Conservation (phyloP, 208 protist species). For the Trypanosoma rangeli region DNA sequence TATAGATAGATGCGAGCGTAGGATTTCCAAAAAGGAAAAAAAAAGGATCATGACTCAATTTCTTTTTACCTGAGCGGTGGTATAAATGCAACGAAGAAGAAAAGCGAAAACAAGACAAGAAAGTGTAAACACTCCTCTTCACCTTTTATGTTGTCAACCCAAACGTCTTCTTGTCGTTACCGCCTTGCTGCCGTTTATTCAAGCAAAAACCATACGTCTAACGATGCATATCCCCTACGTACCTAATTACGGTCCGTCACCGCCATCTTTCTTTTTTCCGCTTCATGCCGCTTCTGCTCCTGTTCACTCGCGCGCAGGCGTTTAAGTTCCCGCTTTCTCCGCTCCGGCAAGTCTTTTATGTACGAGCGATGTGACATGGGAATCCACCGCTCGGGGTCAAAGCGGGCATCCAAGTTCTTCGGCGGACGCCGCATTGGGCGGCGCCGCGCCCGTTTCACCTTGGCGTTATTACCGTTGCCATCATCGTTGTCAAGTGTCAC, state of each 20-base stretch:
- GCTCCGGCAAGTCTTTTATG: conserved; percentile 79
- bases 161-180: neutral
- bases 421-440: conserved; percentile 54
- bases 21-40: neutral
- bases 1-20: neutral
- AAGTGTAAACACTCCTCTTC: neutral
- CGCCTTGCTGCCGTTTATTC: too few relatives aligned
- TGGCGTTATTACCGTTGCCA: conserved; percentile 7
- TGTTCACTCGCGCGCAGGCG: conserved; percentile 82
- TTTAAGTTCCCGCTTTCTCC: conserved; percentile 78
- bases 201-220: too few relatives aligned
- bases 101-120: too few relatives aligned
- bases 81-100: too few relatives aligned
- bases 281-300: conserved; percentile 69
- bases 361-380: conserved; percentile 81
- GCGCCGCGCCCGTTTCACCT: conserved; percentile 22
- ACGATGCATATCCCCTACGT: neutral
- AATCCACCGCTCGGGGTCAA: conserved; percentile 88
- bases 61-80: too few relatives aligned
- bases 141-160: neutral
- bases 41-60: too few relatives aligned
- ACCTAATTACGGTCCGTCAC: neutral
- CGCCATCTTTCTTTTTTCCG: conserved; percentile 38
- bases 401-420: conserved; percentile 63
- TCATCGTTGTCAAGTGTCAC: conserved; percentile 10